These are phyloP conservation scores for Geum urbanum DNA, from an alignment of 306 rosid genomes.

Conservation along the genomic window DNA sequence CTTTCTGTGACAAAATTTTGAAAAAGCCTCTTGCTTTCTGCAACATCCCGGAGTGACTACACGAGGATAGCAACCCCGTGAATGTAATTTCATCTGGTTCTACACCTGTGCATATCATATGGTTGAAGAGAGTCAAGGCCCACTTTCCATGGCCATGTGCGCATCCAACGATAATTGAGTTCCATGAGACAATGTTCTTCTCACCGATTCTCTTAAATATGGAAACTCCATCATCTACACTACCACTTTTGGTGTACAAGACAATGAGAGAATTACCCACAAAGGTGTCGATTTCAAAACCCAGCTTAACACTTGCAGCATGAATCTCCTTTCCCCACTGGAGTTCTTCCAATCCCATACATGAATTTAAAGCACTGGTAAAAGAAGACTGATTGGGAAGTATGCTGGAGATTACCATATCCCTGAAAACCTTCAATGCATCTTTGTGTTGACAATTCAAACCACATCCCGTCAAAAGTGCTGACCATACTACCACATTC, in stretches of 20 bases:
- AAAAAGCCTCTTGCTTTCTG: conserved; percentile 67
- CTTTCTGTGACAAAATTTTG: conserved; percentile 36
- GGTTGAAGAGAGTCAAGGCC: conserved; percentile 53
- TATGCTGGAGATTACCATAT: conserved; percentile 42
- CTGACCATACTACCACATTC: conserved; percentile 83
- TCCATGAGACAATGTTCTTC: conserved; percentile 77
- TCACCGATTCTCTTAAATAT: conserved; percentile 45
- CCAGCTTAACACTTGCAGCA: conserved; percentile 43
- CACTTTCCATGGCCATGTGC: conserved; percentile 68
- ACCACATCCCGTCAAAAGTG: conserved; percentile 73
- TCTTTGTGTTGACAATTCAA: conserved; percentile 42
- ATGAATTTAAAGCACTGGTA: conserved; percentile 81
- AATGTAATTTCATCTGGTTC: conserved; percentile 72
- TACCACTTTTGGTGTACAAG: conserved; percentile 77
- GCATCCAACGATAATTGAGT: conserved; percentile 66
- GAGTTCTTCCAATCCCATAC: conserved; percentile 69
- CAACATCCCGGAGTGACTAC: conserved; percentile 75
- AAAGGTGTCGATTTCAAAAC: conserved; percentile 49
- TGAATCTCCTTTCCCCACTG: conserved; percentile 63
- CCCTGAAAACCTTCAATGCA: conserved; percentile 54
- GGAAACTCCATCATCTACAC: conserved; percentile 47
- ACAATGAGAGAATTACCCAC: conserved; percentile 71
- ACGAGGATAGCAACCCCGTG: conserved; percentile 75
- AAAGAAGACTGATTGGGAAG: conserved; percentile 78
- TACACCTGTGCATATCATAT: conserved; percentile 49